Evolutionary conservation across 208 protist genomes (phyloP), one percentile per base, ranked within the genome.

Genomic region (Acanthamoeba triangularis): DNA sequence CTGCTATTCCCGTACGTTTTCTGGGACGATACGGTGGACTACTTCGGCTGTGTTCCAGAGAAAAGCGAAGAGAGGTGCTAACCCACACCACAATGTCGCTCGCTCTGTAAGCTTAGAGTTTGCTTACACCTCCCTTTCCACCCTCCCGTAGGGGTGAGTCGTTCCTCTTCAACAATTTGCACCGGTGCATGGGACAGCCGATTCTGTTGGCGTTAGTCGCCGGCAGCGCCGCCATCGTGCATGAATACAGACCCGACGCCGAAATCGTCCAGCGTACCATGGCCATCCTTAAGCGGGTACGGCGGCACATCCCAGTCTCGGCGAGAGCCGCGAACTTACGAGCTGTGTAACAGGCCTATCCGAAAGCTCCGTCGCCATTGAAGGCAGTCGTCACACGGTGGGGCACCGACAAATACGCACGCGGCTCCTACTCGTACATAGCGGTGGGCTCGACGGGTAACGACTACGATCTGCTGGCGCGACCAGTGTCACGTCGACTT

Each of bases 381-480:
- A 93, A 93, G 33, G 63, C 87, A 25, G 87, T 93, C 35, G 82
- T 96, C 6, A 96, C 95, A 10, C 63, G 88, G 37, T 96, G 95
- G 95, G 63, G 49, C 56, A 67, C 56, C 54, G 95, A 96, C 30
- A 18, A 4, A 11, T 91, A 47, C 41, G 74, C 74, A 56, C 35
- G 74, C 49, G 95, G 95, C 4, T 91, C 90, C 6, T 96, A 96
- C 59, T 96, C 95, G 4, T 96, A 93, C 74, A 95, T 95, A 14
- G 69, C 90, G 33, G 74, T 91, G 13, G 80, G 59, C 41, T 63
- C 74, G 5, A 93, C 67, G 37, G 90, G 54, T 4, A 63, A 30
- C 30, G 95, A 96, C 47, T 96, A 92, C 88, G 74, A 96, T 37
- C 20, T 90, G 30, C 63, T 96, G 25, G 95, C 90, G 23, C n/a